Evolutionary conservation across 2,329 filamentous ascomycete species (phyloP).

Genomic region (Fusarium pseudograminearum): DNA sequence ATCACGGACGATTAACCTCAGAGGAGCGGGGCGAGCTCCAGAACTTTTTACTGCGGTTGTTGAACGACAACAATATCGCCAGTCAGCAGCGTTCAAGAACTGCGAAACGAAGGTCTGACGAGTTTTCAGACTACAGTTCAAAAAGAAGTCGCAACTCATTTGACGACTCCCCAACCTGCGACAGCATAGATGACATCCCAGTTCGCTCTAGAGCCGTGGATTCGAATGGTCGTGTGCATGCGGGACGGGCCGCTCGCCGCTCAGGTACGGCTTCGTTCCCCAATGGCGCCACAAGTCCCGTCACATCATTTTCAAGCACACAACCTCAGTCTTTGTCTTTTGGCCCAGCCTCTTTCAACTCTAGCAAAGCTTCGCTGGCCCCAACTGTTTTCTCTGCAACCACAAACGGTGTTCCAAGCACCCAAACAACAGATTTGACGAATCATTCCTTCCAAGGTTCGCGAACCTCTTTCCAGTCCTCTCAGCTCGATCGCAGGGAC

Average conservation of each 20-base stretch:
- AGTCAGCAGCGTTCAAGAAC: constrained; percentile 19
- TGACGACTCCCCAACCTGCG: constrained; percentile 8
- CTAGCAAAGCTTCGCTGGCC: constrained; percentile 50
- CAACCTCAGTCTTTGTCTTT: constrained; percentile 31
- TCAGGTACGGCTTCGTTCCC: constrained; percentile 27
- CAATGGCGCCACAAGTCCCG: constrained; percentile 15
- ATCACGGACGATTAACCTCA: constrained; percentile 27
- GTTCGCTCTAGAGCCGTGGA: constrained; percentile 37
- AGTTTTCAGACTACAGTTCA: constrained; percentile 26
- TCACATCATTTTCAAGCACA: constrained; percentile 24
- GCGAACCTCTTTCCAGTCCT: not conserved
- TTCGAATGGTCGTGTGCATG: constrained; percentile 1
- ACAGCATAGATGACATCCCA: constrained; percentile 39
- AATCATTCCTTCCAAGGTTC: constrained; percentile 26
- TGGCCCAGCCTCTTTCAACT: constrained; percentile 45
- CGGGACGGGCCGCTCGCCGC: constrained; percentile 33
- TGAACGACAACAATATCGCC: constrained; percentile 28
- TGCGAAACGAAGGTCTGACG: constrained; percentile 43
- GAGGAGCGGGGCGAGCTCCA: constrained; percentile 47
- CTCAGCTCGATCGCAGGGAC: not conserved
- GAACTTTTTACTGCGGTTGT: constrained; percentile 37
- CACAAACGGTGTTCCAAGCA: constrained; percentile 44
- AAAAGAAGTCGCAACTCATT: constrained; percentile 37
- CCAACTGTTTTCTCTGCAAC: constrained; percentile 53
- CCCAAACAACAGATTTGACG: constrained; percentile 51